Base-by-base conservation (phyloP, 306 rosid species). In the Ochetophila trinervis region DNA sequence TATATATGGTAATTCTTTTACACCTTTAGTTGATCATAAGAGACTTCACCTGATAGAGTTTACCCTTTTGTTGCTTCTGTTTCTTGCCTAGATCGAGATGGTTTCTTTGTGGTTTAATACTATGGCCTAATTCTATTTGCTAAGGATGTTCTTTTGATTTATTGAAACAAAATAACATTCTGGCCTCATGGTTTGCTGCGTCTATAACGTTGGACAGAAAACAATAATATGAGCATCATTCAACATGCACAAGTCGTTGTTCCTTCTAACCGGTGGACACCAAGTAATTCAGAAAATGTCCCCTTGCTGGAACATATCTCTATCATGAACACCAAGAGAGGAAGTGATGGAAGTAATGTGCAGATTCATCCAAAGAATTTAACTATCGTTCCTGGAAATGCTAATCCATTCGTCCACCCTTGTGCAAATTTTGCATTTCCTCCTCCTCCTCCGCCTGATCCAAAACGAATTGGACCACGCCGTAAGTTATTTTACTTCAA, bases 401-500 rank as follows among this genome's bases (percentile, higher is more conserved):
- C 76, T 76, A 76, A 45, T 83, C 73, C 57, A 3, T 58, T 23
- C 40, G 59, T 78, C 47, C 86, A 89, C 70, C 81, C 9, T 2
- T 93, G 98, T 69, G 79, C 71, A 63, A 75, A 78, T 60, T 87
- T 93, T 79, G 86, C 87, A 40, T 79, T 82, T 76, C 96, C 98
- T 74, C 96, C 97, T 55, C 98, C 95, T 34, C 96, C 98, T 44
- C 91, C 93, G 12, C 67, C 72, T 21, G 65, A 70, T 45, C 82
- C 88, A 75, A 89, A 86, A 76, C 82, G 94, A 44, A 53, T 82
- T 66, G 98, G 97, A 79, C 96, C 97, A 30, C 91, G 97, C 19
- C 97, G 98, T 93, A 83, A 89, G 98, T 80, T 62, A 57, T 61
- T 57, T 35, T 44, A 54, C 55, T 40, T 50, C 50, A 54, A 32